phyloP scores from a whole-genome alignment of 306 rosid genomes.

The Vicia faba region DNA sequence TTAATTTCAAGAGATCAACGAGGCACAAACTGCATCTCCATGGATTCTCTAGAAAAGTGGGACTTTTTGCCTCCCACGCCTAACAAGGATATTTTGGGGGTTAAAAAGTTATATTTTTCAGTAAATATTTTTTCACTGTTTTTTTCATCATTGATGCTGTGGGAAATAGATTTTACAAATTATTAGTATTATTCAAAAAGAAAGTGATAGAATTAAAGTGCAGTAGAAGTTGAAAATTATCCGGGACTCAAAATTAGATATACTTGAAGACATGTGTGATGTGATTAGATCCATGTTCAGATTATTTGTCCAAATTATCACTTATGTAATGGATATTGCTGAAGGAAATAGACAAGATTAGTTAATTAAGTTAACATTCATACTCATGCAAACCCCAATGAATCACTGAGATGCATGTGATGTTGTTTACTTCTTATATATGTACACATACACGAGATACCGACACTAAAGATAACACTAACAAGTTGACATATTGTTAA shows the following conservation, averaged over 20 bases:
- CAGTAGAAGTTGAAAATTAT: not conserved
- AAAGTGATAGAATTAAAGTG: not conserved
- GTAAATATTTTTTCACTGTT: not conserved
- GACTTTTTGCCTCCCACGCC: slow-evolving; percentile 70
- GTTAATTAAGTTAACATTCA: slow-evolving; percentile 7
- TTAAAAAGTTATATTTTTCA: not conserved
- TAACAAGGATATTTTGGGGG: slow-evolving; percentile 32
- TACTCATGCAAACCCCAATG: slow-evolving; percentile 20
- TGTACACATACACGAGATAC: no score
- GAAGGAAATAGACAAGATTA: slow-evolving; percentile 7
- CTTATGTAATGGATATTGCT: slow-evolving; percentile 97
- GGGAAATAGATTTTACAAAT: not conserved
- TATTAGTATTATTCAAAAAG: no score
- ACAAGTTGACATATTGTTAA: no score
- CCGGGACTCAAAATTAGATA: no score
- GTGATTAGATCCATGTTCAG: slow-evolving; percentile 21
- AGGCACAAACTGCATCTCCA: not conserved
- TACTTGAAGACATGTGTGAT: not conserved
- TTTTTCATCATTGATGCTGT: not conserved
- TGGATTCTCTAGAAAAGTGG: slow-evolving; percentile 35
- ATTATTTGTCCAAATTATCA: slow-evolving; percentile 85
- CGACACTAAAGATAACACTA: no score
- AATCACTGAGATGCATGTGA: slow-evolving; percentile 40
- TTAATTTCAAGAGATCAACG: no score
- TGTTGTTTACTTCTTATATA: not conserved